Percentiles rank a stretch among this genome's conserved stretches.
Conservation (phyloP, 768 basidiomycete genomes). For the Trametes sanguinea region DNA sequence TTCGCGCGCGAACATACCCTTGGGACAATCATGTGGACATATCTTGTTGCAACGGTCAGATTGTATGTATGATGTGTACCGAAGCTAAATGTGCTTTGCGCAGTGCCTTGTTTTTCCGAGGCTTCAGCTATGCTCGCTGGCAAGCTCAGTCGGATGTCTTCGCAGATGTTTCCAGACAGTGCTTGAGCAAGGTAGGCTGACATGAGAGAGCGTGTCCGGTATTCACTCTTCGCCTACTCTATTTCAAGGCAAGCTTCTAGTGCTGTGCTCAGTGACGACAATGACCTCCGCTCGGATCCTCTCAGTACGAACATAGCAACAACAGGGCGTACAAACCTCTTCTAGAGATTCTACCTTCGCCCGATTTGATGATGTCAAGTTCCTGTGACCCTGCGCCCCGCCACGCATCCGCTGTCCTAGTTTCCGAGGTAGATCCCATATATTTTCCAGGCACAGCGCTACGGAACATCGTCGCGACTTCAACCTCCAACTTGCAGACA, state of each 20-base stretch:
- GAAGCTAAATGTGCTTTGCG: conserved; percentile 8
- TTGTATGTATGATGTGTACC: conserved; percentile 15
- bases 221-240: neutral
- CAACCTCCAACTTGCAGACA: neutral
- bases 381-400: conserved; percentile 5
- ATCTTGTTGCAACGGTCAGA: neutral
- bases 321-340: neutral
- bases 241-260: neutral
- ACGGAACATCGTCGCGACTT: conserved; percentile 17
- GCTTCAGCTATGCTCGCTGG: neutral
- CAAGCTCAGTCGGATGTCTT: neutral
- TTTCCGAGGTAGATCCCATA: conserved; percentile 15
- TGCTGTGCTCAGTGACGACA: neutral
- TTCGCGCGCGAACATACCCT: neutral
- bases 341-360: neutral
- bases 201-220: neutral
- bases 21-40: neutral
- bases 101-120: conserved; percentile 8
- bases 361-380: neutral
- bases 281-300: neutral
- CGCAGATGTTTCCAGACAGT: neutral
- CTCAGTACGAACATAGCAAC: neutral
- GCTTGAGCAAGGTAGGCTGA: neutral
- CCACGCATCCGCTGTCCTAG: neutral
- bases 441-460: conserved; percentile 7